These are phyloP conservation scores for Monosporozyma siamensis DNA, from an alignment of 805 yeast species.

Conservation along the genomic window DNA sequence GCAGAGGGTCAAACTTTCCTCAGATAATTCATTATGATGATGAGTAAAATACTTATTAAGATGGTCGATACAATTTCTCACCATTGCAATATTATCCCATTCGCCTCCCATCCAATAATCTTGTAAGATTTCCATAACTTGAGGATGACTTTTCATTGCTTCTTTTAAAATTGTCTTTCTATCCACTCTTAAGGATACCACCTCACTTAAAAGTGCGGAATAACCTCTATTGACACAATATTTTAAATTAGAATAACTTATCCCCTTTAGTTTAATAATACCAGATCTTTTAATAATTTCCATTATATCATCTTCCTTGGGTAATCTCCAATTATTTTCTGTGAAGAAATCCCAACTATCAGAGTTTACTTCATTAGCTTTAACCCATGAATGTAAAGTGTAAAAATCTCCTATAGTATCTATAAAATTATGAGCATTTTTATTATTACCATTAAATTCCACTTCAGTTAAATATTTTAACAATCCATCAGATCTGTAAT, in stretches of 20 bases:
- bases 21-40: slow-evolving; percentile 8
- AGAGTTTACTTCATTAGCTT: slow-evolving; percentile 4
- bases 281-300: slow-evolving; percentile 35
- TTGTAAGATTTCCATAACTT: slow-evolving; percentile 16
- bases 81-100: slow-evolving; percentile 14
- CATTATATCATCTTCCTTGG: slow-evolving; percentile 34
- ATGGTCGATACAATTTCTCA: slow-evolving; percentile 11
- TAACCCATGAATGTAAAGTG: slow-evolving; percentile 32
- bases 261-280: slow-evolving; percentile 17
- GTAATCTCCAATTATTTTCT: slow-evolving; percentile 34
- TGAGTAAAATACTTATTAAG: slow-evolving; percentile 4
- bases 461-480: slow-evolving; percentile 39
- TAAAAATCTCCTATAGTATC: slow-evolving; percentile 62
- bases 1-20: slow-evolving; percentile 10
- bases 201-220: slow-evolving; percentile 42
- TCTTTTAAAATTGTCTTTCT: slow-evolving; percentile 10
- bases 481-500: slow-evolving; percentile 35
- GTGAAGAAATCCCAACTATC: slow-evolving; percentile 18
- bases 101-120: slow-evolving; percentile 25
- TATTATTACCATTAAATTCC: slow-evolving; percentile 45
- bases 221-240: slow-evolving; percentile 49
- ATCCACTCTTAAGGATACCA: slow-evolving; percentile 14
- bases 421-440: slow-evolving; percentile 43
- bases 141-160: slow-evolving; percentile 14
- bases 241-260: slow-evolving; percentile 30